Evolutionary conservation across 768 basidiomycete species (phyloP), one percentile per base, ranked within the genome.

Genomic region (Suillus cothurnatus): DNA sequence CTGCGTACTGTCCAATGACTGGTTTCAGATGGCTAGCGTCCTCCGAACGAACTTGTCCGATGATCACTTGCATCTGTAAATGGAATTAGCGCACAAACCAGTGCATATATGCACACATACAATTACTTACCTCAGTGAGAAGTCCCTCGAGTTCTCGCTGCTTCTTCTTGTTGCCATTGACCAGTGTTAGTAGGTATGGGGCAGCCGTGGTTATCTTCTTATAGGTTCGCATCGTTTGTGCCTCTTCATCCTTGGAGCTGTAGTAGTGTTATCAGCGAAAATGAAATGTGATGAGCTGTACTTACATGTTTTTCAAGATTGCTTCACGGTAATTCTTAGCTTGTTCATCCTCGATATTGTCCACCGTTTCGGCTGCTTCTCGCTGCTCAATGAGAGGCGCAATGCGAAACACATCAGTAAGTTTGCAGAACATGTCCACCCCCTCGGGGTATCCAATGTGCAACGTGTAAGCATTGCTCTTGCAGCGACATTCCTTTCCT

Each of bases 371-470:
- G 0, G 32, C 59, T 28, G 59, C 36, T n/a, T 34, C 38, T n/a
- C 26, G 11, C 23, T 61, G 32, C 39, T 61, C 28, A 15, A 61
- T 4, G 8, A 61, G 59, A 26, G 39, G 39, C 6, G 19, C 32
- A 9, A 61, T 12, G 1, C 12, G 19, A 21, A 64, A 58, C 9
- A 39, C 55, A 14, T 56, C 41, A 19, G 23, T 31, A 14, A 64
- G 31, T 15, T 64, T 34, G 26, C 63, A 57, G 7, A 64, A 64
- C 63, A 64, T 58, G 49, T 64, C 55, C 28, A 64, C 31, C 26
- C n/a, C 38, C 63, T 23, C 5, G 23, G 17, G 55, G 55, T 7
- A 64, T 64, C 56, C 63, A 64, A 39, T 41, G 32, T 47, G 63
- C 63, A 64, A 32, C 12, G 0, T 64, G 63, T 2, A 64, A 17